A percentile compares a stretch with the other conserved stretches of the same genome.
Evolutionary conservation across 208 protist genomes (phyloP).

Genomic region (Dictyostelium gargantuum): DNA sequence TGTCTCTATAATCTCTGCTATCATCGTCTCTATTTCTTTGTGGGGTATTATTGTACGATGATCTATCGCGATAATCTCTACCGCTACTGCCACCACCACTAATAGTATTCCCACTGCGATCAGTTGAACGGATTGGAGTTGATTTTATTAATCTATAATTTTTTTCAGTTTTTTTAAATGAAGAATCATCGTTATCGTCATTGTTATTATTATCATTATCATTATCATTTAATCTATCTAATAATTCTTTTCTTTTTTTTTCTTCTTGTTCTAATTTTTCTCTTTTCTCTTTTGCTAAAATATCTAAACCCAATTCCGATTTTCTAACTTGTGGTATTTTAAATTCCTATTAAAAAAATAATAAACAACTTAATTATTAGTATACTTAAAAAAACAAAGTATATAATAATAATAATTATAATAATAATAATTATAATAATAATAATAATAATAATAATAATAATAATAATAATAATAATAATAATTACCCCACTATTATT

Average conservation of each 20-base stretch:
- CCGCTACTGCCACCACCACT: neutral
- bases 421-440: too few relatives aligned
- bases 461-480: neutral
- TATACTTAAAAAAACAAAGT: too few relatives aligned
- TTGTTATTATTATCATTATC: neutral
- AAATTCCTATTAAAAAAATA: neutral
- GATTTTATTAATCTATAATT: slow-evolving; percentile 37
- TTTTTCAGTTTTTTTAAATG: neutral
- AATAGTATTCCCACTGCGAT: neutral
- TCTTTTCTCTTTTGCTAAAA: slow-evolving; percentile 51
- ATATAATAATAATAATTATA: too few relatives aligned
- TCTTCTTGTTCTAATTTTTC: slow-evolving; percentile 32
- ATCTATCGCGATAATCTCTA: slow-evolving; percentile 7
- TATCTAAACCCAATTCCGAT: slow-evolving; percentile 60
- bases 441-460: neutral
- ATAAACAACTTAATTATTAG: too few relatives aligned
- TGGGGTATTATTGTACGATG: too few relatives aligned
- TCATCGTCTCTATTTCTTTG: neutral
- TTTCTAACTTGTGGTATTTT: slow-evolving; percentile 3
- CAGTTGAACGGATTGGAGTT: slow-evolving; percentile 9
- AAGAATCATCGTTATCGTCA: neutral
- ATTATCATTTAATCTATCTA: neutral
- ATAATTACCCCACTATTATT: neutral
- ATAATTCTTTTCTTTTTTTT: neutral
- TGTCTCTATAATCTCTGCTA: neutral